Percentiles rank a stretch among this genome's conserved stretches.
These are phyloP conservation scores for Rubus idaeus DNA, from an alignment of 306 rosid species.

Conservation along the genomic window DNA sequence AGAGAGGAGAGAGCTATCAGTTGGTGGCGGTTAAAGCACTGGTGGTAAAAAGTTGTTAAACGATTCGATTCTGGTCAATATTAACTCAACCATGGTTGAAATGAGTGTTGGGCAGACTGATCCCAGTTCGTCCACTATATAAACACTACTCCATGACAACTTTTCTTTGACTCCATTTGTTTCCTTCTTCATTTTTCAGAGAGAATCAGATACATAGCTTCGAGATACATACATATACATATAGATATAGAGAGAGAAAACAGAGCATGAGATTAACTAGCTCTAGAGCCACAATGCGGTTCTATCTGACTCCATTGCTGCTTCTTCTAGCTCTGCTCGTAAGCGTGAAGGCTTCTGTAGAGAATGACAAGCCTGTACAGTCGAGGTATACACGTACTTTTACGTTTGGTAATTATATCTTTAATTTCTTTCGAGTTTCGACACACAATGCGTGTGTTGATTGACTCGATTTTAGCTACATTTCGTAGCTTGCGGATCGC, in stretches of 20 bases:
- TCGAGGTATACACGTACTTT: slow-evolving; percentile 39
- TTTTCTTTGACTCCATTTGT: slow-evolving; percentile 41
- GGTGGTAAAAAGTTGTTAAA: slow-evolving; percentile 42
- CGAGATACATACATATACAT: not conserved
- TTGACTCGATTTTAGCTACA: not conserved
- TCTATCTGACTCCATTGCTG: slow-evolving; percentile 34
- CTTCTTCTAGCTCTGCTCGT: slow-evolving; percentile 28
- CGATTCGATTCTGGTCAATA: slow-evolving; percentile 1
- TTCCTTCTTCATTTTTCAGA: slow-evolving; percentile 20
- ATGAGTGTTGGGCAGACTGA: slow-evolving; percentile 6
- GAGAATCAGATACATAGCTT: not conserved
- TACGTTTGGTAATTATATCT: not conserved
- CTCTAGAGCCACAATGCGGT: slow-evolving; percentile 46
- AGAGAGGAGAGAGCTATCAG: slow-evolving; percentile 15
- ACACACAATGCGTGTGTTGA: not conserved
- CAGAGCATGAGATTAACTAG: not conserved
- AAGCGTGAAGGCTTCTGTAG: slow-evolving; percentile 30
- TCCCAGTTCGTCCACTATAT: slow-evolving; percentile 36
- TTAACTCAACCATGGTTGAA: slow-evolving; percentile 56
- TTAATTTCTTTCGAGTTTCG: not conserved
- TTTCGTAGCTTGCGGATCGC: not conserved
- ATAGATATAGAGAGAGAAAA: not conserved
- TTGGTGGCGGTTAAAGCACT: slow-evolving; percentile 58
- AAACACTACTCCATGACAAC: slow-evolving; percentile 31
- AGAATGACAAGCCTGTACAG: slow-evolving; percentile 24